Evolutionary conservation across 164 flowering plant species (phyloP), one percentile per base, ranked within the genome.

Genomic region (Nelumbo lutea): DNA sequence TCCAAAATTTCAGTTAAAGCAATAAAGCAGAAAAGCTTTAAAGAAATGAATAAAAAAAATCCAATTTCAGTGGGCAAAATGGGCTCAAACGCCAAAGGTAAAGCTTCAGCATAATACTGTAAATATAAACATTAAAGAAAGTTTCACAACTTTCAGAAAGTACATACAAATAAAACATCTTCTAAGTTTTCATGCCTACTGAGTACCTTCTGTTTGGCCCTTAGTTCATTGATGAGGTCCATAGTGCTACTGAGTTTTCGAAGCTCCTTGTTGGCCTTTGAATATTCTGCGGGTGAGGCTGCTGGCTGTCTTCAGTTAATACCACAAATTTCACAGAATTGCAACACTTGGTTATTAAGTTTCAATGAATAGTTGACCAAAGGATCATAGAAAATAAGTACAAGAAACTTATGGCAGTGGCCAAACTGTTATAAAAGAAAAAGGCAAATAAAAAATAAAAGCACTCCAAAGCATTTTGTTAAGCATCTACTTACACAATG

Each of bases 181-280:
- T 48, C 63, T 38, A 41, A 5, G 13, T 42, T 38, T 2, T 10
- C 27, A 10, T 2, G 13, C 40, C 44, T 38, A 42, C 5, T n/a
- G 57, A 73, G 52, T 78, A 89, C 96, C 90, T 89, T 90, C 71
- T 88, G 89, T 65, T 84, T 91, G 60, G 86, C 57, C 75, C 97
- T 85, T 75, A 91, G 76, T 43, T 86, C 77, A 62, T 70, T 79
- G 46, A 92, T 87, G 65, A 90, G 92, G 42, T 87, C 87, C 84
- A 89, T 71, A 5, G 88, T 81, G 55, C 69, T 73, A 9, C 83
- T 83, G 50, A 89, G 86, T 68, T 79, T 90, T 71, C 83, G 77
- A 44, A 92, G 86, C 86, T 95, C 98, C 81, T 95, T 95, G 70
- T 92, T 90, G 45, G 94, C 97, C 73, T 70, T 86, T 6, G 91